Evolutionary conservation across 1,284 basidiomycete species (phyloP).

Genomic region (Xanthoconium separans): DNA sequence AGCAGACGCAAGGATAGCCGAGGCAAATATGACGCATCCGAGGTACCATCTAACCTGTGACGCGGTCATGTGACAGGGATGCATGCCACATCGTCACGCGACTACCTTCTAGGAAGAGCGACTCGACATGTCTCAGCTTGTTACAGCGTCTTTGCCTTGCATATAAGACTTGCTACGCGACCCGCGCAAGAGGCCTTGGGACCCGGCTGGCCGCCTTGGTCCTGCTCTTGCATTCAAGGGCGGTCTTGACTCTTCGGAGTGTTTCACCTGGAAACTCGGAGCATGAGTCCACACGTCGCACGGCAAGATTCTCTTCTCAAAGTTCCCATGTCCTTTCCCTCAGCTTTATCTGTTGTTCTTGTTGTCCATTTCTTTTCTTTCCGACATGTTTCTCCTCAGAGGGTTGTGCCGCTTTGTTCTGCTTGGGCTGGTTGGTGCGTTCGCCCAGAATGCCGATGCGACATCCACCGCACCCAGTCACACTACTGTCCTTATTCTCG

Average conservation of each 20-base stretch:
- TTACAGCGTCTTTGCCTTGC: background rate
- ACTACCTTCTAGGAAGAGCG: background rate
- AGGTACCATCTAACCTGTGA: too few species aligned
- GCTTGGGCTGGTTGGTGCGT: slow-evolving; percentile 6
- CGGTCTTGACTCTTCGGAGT: background rate
- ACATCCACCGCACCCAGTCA: slow-evolving; percentile 11
- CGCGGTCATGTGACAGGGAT: too few species aligned
- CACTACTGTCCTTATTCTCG: slow-evolving; percentile 50
- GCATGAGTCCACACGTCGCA: background rate
- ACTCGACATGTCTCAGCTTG: background rate
- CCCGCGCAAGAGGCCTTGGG: background rate
- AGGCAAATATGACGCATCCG: too few species aligned
- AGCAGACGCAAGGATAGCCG: too few species aligned
- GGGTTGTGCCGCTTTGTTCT: background rate
- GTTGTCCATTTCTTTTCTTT: background rate
- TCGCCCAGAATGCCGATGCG: slow-evolving; percentile 10
- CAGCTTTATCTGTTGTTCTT: background rate
- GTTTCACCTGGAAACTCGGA: background rate
- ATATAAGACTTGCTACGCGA: background rate
- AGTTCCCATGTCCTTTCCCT: background rate
- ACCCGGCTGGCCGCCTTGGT: background rate
- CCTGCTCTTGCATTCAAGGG: background rate
- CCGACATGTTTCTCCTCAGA: slow-evolving; percentile 10
- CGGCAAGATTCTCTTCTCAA: background rate
- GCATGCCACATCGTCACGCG: background rate